These are phyloP conservation scores for Ceratocystis colombiana DNA, from an alignment of 2,329 filamentous ascomycete genomes.

Conservation along the genomic window DNA sequence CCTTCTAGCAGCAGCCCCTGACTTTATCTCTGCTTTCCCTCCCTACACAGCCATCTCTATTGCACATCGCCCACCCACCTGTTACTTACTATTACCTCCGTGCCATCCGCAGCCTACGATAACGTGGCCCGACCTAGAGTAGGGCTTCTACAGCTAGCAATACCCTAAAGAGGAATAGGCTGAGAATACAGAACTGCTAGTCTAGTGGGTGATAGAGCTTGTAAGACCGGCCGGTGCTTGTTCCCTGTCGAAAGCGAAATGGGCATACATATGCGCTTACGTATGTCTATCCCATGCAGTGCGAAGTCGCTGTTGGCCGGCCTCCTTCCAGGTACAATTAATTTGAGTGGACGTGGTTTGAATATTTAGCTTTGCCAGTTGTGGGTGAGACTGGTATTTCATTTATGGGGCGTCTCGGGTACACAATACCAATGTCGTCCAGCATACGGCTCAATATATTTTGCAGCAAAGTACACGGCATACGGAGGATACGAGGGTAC, in stretches of 20 bases:
- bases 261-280: conserved; percentile 1
- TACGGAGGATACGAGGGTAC: no score
- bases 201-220: background rate
- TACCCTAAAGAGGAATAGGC: background rate
- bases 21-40: background rate
- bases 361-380: no score
- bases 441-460: no score
- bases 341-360: no score
- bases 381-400: no score
- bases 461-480: no score
- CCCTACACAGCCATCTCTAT: background rate
- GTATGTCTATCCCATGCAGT: conserved; percentile 2
- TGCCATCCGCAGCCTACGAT: background rate
- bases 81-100: background rate
- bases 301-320: background rate
- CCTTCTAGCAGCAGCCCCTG: background rate
- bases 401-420: no score
- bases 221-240: background rate
- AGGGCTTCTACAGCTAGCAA: background rate
- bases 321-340: no score
- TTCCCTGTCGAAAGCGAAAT: background rate
- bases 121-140: background rate
- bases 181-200: background rate
- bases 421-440: no score
- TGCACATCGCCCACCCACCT: background rate